These are phyloP conservation scores for Penicillium corylophilum DNA, from an alignment of 2,329 filamentous ascomycete genomes.

Conservation along the genomic window DNA sequence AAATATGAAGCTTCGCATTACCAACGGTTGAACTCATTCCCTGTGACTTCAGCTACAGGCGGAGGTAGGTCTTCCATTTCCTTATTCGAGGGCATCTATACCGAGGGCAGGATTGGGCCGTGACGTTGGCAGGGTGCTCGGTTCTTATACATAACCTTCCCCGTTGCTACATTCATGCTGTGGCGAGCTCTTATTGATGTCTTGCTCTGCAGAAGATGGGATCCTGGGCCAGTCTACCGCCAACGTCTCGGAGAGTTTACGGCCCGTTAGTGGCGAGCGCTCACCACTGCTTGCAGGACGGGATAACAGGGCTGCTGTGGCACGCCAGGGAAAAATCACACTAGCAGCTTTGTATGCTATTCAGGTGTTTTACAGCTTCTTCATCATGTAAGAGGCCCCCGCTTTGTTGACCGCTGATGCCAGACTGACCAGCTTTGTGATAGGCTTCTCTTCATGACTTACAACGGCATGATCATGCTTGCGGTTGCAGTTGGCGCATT, in stretches of 20 bases:
- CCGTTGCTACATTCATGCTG: conserved; percentile 14
- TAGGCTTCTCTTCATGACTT: conserved; percentile 99
- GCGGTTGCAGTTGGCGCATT: conserved; percentile 86
- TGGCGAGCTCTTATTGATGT: conserved; percentile 28
- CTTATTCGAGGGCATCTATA: conserved; percentile 1
- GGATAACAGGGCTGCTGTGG: conserved; percentile 57
- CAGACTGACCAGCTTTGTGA: background rate
- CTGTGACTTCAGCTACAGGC: conserved; percentile 19
- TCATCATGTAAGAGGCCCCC: conserved; percentile 81
- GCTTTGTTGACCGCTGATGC: background rate
- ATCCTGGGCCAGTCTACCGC: conserved; percentile 30
- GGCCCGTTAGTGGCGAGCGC: conserved; percentile 52
- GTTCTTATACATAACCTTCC: conserved; percentile 1
- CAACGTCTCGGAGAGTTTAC: conserved; percentile 20
- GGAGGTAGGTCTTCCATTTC: conserved; percentile 32
- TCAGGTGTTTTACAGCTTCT: conserved; percentile 98
- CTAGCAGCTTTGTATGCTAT: conserved; percentile 83
- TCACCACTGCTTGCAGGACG: conserved; percentile 76
- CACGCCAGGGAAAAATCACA: conserved; percentile 69
- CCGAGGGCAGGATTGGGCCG: background rate
- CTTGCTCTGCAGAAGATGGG: conserved; percentile 37
- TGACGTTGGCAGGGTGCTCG: conserved; percentile 11
- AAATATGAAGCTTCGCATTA: conserved; percentile 65
- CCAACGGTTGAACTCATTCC: conserved; percentile 53
- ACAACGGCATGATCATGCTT: conserved; percentile 97